A percentile compares a stretch with the other conserved stretches of the same genome.
Conservation (phyloP, 2,329 filamentous ascomycete species). For the Diaporthe vexans region DNA sequence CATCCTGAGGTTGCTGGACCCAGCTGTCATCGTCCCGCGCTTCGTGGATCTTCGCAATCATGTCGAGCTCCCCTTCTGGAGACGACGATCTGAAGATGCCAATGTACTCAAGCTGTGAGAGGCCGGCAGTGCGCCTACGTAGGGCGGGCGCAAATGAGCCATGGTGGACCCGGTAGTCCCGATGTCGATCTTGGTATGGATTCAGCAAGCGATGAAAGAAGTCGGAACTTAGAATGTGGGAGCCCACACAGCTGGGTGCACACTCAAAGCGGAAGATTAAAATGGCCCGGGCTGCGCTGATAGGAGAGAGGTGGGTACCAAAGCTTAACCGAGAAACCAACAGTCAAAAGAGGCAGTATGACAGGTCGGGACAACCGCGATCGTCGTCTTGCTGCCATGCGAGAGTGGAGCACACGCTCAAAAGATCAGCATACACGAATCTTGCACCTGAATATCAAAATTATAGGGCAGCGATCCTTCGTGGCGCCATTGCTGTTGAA, state of each 20-base stretch:
- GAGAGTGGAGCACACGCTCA: conserved; percentile 1
- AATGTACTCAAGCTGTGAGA: conserved; percentile 6
- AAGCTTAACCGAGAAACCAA: conserved; percentile 26
- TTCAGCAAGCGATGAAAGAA: conserved; percentile 12
- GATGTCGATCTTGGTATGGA: conserved; percentile 17
- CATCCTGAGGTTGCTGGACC: conserved; percentile 10
- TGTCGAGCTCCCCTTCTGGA: conserved; percentile 9
- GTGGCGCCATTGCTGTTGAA: conserved; percentile 13
- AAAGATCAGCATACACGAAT: conserved; percentile 24
- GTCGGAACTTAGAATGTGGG: conserved; percentile 13
- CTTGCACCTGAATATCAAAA: conserved; percentile 23
- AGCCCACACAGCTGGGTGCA: conserved; percentile 1
- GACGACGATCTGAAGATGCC: conserved; percentile 33
- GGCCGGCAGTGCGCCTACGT: not conserved
- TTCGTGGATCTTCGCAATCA: conserved; percentile 20
- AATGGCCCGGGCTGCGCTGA: conserved; percentile 9
- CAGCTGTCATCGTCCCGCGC: not conserved
- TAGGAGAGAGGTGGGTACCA: conserved; percentile 1
- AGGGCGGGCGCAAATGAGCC: conserved; percentile 19
- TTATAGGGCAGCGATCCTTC: conserved; percentile 20
- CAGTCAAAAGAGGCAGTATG: conserved; percentile 10
- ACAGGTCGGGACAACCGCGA: conserved; percentile 29
- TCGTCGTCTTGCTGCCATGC: conserved; percentile 6
- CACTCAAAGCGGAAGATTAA: conserved; percentile 6
- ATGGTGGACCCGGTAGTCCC: conserved; percentile 28